phyloP scores from a whole-genome alignment of 1,284 basidiomycete species.

The Lentinus polychrous region DNA sequence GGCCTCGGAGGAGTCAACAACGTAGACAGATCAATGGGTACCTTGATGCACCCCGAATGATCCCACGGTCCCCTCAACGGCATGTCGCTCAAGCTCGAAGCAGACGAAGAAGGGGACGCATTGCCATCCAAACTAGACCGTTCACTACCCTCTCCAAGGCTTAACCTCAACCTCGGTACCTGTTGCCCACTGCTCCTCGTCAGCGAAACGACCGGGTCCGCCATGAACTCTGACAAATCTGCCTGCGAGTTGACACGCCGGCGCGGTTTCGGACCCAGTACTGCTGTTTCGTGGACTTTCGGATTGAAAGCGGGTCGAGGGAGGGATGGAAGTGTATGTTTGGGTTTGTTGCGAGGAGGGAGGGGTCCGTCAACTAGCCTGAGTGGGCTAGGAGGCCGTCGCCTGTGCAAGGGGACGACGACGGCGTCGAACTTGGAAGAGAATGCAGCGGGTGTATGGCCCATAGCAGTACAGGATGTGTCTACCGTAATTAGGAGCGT shows the following conservation, averaged over 20 bases:
- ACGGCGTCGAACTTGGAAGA: constrained; percentile 7
- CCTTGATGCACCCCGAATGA: constrained; percentile 20
- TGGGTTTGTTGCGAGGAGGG: constrained; percentile 21
- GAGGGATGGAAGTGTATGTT: constrained; percentile 25
- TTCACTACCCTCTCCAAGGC: constrained; percentile 12
- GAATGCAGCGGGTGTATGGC: constrained; percentile 2
- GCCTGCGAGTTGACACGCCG: constrained; percentile 10
- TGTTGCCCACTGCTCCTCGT: constrained; percentile 2
- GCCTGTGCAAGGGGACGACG: constrained; percentile 5
- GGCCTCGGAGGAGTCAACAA: constrained; percentile 22
- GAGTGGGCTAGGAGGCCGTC: constrained; percentile 23
- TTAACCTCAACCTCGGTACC: constrained; percentile 10
- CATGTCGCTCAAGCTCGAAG: constrained; percentile 6
- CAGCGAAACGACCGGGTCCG: neutral
- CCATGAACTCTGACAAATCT: neutral
- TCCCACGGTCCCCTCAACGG: constrained; percentile 23
- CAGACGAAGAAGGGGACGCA: constrained; percentile 6
- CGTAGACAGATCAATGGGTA: constrained; percentile 21
- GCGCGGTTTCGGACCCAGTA: constrained; percentile 17
- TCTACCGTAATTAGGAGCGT: no score
- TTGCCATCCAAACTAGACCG: constrained; percentile 15
- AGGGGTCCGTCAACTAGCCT: constrained; percentile 25
- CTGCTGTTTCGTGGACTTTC: constrained; percentile 7
- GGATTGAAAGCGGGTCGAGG: constrained; percentile 26
- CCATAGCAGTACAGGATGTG: neutral